Evolutionary conservation across 495 filamentous ascomycete genomes (phyloP).

Genomic region (Aspergillus haitiensis): DNA sequence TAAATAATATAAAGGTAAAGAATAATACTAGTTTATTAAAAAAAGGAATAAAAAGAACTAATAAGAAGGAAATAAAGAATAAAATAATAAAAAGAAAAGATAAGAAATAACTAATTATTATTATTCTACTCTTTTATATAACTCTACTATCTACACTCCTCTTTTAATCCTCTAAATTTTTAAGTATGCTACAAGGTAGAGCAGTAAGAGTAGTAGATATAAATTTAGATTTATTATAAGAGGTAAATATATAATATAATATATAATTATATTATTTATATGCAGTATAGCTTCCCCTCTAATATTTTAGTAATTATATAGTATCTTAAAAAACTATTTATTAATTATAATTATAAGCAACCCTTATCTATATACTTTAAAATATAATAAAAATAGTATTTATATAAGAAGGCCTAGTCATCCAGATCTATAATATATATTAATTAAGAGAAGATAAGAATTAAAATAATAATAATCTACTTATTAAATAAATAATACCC

Average conservation of each 20-base stretch:
- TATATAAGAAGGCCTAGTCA: neutral
- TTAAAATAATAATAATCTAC: neutral
- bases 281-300: neutral
- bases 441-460: neutral
- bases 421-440: neutral
- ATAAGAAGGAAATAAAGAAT: neutral
- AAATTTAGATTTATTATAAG: neutral
- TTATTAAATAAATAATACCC: neutral
- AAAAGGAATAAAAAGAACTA: neutral
- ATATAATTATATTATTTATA: conserved; percentile 8
- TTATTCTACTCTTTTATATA: too few relatives aligned
- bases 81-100: neutral
- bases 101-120: too few relatives aligned
- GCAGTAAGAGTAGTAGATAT: too few relatives aligned
- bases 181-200: too few relatives aligned
- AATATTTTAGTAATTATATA: conserved; percentile 3
- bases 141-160: too few relatives aligned
- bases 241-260: neutral
- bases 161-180: too few relatives aligned
- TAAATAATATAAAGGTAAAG: neutral
- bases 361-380: neutral
- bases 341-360: neutral
- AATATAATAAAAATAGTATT: conserved; percentile 2
- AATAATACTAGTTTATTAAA: conserved; percentile 1
- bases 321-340: neutral